Evolutionary conservation across 2,329 filamentous ascomycete genomes (phyloP), one percentile per base, ranked within the genome.

Genomic region (Paracamarosporium sp.): DNA sequence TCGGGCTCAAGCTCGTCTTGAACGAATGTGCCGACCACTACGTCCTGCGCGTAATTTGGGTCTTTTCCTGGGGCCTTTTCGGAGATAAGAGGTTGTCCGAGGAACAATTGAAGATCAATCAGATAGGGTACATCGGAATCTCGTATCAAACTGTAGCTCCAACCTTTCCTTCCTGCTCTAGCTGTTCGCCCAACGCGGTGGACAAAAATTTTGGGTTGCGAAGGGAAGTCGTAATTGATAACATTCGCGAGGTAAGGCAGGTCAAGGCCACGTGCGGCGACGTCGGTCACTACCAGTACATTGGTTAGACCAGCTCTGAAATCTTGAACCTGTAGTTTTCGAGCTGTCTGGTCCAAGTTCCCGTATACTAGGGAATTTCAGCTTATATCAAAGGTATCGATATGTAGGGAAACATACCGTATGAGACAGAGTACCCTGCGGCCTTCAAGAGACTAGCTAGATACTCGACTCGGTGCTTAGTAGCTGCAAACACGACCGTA

Each of bases 391-490:
- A 57, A 38, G 17, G 36, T 51, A 20, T 20, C 5, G 9, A 43
- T n/a, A 15, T 27, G 22, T 25, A n/a, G 8, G 22, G 5, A 33
- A 43, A 55, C 68, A 59, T 63, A 73, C 71, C 64, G 73, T 97
- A 95, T 4, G 95, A 97, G 0, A 95, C 91, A 2, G 93, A 88
- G 73, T 94, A 99, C 1, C 93, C 94, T 15, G 90, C 88, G 51
- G 89, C 81, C 25, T 85, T 84, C n/a, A 99, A 83, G n/a, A 99
- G 79, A 41, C 86, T 86, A 36, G 91, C 87, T 4, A 99, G 80
- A 71, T 98, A 99, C 69, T 99, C 96, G 51, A 99, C 95, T 71
- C 97, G 93, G 78, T 99, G 95, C 73, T 99, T 98, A 0, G 95
- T 98, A 1, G 94, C 91, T 0, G 92, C 88, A 71, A 99, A 99